Percentiles rank a stretch among this genome's conserved stretches.
phyloP scores from a whole-genome alignment of 192 early-diverging fungal species.

The Jimgerdemannia flammicorona region DNA sequence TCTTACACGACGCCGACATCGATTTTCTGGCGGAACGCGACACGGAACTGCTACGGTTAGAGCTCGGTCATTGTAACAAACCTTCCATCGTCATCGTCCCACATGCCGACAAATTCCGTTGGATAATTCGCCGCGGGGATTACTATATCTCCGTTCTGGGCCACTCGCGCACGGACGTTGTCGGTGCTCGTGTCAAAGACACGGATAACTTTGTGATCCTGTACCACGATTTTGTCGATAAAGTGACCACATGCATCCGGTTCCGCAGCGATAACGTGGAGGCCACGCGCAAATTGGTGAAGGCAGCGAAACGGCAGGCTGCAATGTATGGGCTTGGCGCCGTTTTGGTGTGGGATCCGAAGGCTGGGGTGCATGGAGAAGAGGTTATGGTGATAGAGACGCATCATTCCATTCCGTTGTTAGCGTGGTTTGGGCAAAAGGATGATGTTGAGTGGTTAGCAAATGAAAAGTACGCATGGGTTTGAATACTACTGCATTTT shows the following conservation, averaged over 20 bases:
- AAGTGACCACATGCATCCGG: conserved; percentile 1
- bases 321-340: not conserved
- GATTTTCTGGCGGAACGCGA: conserved; percentile 1
- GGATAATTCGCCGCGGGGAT: not conserved
- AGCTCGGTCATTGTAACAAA: not conserved
- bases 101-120: not conserved
- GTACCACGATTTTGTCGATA: conserved; percentile 4
- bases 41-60: not conserved
- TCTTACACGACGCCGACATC: not conserved
- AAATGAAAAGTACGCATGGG: conserved; percentile 14
- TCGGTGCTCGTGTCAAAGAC: conserved; percentile 6
- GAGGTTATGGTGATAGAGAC: not conserved
- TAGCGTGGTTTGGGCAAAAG: conserved; percentile 2
- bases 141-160: not conserved
- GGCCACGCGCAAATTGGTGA: conserved; percentile 1
- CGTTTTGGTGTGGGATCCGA: conserved; percentile 9
- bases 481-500: not conserved
- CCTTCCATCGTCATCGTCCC: conserved; percentile 1
- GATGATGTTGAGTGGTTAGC: not conserved
- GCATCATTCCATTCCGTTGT: not conserved
- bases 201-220: conserved; percentile 5
- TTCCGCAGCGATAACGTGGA: conserved; percentile 12
- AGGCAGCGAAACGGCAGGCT: conserved; percentile 5
- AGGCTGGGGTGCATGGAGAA: not conserved
- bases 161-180: not conserved